phyloP scores from a whole-genome alignment of 495 filamentous ascomycete species.

The Articulospora tetracladia region DNA sequence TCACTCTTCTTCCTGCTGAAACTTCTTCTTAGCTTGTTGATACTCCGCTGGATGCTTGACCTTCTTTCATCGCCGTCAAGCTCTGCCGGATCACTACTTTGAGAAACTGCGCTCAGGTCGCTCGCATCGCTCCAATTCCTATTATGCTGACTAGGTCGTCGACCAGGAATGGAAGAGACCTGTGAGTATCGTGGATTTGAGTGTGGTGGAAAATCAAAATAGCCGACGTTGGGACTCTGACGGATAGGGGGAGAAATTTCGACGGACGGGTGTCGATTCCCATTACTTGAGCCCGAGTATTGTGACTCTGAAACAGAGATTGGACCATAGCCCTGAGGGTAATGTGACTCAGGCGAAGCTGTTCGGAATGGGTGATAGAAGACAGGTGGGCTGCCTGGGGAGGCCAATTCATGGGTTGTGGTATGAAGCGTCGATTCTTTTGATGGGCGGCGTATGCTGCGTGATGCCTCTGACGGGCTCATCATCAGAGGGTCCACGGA shows the following conservation, averaged over 20 bases:
- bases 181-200: conserved; percentile 8
- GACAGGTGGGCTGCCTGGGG: conserved; percentile 7
- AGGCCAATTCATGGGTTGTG: conserved; percentile 12
- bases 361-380: conserved; percentile 12
- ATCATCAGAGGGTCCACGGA: conserved; percentile 23
- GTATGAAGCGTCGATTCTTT: conserved; percentile 1
- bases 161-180: not conserved
- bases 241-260: conserved; percentile 10
- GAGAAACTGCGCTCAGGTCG: conserved; percentile 12
- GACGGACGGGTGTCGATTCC: conserved; percentile 7
- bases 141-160: conserved; percentile 16
- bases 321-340: conserved; percentile 12
- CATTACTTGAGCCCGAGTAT: conserved; percentile 8
- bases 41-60: conserved; percentile 3
- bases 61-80: conserved; percentile 3
- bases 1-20: conserved; percentile 9
- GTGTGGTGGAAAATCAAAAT: conserved; percentile 15
- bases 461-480: conserved; percentile 11
- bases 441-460: conserved; percentile 5
- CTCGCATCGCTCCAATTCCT: conserved; percentile 22
- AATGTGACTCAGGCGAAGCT: not conserved
- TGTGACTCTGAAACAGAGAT: conserved; percentile 15
- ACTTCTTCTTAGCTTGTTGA: conserved; percentile 2
- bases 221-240: conserved; percentile 10
- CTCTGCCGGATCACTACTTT: conserved; percentile 14